Evolutionary conservation across 345 rosid genomes (phyloP).

Genomic region (Brassica juncea): DNA sequence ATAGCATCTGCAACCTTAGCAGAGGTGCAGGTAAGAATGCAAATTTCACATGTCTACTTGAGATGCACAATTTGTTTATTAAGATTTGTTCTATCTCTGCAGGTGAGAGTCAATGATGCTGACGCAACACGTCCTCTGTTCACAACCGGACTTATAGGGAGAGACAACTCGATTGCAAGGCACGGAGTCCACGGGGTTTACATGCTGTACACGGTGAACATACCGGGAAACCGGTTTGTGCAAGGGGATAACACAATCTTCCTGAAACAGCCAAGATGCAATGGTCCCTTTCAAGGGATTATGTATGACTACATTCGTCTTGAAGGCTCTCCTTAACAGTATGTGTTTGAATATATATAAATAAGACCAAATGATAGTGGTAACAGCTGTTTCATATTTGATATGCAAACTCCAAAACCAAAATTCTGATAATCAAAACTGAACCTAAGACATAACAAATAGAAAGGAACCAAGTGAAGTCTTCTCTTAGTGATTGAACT

Average conservation of each 20-base stretch:
- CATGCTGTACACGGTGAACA: conserved; percentile 57
- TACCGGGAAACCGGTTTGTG: conserved; percentile 55
- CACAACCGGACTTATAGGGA: conserved; percentile 79
- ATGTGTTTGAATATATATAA: neutral
- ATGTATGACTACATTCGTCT: conserved; percentile 87
- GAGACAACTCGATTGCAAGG: conserved; percentile 91
- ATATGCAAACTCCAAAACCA: conserved; percentile 13
- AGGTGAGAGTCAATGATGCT: conserved; percentile 77
- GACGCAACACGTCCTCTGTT: conserved; percentile 61
- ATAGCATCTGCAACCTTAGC: conserved; percentile 82
- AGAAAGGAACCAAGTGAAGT: neutral
- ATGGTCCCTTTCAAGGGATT: conserved; percentile 67
- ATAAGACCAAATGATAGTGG: neutral
- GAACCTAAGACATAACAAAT: conserved; percentile 13
- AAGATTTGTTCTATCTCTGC: conserved; percentile 2
- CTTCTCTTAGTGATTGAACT: conserved; percentile 17
- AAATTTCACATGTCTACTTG: neutral
- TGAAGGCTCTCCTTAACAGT: conserved; percentile 52
- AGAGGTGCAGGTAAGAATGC: conserved; percentile 66
- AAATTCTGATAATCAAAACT: conserved; percentile 19
- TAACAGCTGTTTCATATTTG: conserved; percentile 18
- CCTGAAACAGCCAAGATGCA: conserved; percentile 66
- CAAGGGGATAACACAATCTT: conserved; percentile 77
- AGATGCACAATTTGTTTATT: neutral
- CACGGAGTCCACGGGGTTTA: conserved; percentile 88